Conservation (phyloP, 1,284 basidiomycete genomes). For the Irpex rosettiformis region DNA sequence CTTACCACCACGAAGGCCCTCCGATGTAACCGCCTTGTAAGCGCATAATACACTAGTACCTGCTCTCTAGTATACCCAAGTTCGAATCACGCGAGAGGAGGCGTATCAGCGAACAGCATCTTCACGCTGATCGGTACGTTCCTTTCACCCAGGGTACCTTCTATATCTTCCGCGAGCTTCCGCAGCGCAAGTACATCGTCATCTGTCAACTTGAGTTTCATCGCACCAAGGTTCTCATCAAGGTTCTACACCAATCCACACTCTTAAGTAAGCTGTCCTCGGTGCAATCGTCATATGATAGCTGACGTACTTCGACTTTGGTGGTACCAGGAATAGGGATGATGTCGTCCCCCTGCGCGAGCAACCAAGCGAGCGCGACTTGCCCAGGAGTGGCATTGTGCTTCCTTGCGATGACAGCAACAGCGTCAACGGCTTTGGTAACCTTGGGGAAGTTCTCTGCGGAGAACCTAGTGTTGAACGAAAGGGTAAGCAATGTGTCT, state of each 20-base stretch:
- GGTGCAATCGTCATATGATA: background rate
- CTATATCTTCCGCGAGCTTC: background rate
- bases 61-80: too few species aligned
- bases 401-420: constrained; percentile 30
- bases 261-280: background rate
- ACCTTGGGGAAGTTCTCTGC: constrained; percentile 45
- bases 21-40: too few species aligned
- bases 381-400: constrained; percentile 37
- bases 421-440: constrained; percentile 36
- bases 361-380: constrained; percentile 43
- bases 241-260: constrained; percentile 5
- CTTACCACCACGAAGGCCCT: too few species aligned
- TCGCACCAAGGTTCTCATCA: constrained; percentile 23
- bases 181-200: constrained; percentile 27
- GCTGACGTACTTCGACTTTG: constrained; percentile 18
- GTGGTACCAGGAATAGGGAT: constrained; percentile 38
- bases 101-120: background rate
- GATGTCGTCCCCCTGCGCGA: constrained; percentile 34
- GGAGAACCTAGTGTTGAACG: constrained; percentile 29
- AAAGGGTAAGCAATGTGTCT: background rate
- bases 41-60: too few species aligned
- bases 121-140: background rate
- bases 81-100: background rate
- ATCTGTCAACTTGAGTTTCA: constrained; percentile 22
- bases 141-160: background rate